Percentiles rank a stretch among this genome's conserved stretches.
Conservation (phyloP, 2,329 filamentous ascomycete species). For the Xylariaceae sp. region DNA sequence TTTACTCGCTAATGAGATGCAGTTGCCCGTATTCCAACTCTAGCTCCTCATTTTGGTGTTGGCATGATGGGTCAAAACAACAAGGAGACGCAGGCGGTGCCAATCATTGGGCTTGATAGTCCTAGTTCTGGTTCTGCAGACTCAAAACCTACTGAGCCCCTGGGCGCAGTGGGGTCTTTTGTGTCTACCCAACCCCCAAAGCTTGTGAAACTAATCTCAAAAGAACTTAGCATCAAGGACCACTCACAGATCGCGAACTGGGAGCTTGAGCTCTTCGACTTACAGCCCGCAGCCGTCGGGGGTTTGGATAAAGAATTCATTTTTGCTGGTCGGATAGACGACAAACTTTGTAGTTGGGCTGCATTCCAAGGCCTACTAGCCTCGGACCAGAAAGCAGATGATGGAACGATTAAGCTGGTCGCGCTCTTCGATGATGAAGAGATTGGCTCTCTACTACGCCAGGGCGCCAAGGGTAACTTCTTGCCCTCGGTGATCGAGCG, state of each 20-base stretch:
- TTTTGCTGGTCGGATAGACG: conserved; percentile 92
- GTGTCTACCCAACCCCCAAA: conserved; percentile 82
- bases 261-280: conserved; percentile 95
- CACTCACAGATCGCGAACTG: conserved; percentile 85
- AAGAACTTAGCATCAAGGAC: conserved; percentile 75
- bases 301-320: conserved; percentile 93
- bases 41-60: conserved; percentile 92
- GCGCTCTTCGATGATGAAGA: conserved; percentile 98
- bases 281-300: conserved; percentile 80
- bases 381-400: conserved; percentile 59
- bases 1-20: conserved; percentile 23
- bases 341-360: conserved; percentile 96
- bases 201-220: conserved; percentile 82
- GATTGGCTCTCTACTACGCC: conserved; percentile 87
- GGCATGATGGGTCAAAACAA: conserved; percentile 74
- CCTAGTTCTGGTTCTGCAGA: conserved; percentile 55
- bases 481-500: conserved; percentile 81
- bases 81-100: conserved; percentile 90
- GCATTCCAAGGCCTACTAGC: conserved; percentile 84
- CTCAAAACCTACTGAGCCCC: conserved; percentile 46
- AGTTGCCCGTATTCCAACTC: conserved; percentile 85
- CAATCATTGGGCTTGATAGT: conserved; percentile 88
- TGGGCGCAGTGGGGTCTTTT: conserved; percentile 75
- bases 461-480: conserved; percentile 90
- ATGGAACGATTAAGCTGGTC: conserved; percentile 83